Conservation (phyloP, 2,329 filamentous ascomycete genomes). For the Tolypocladium guangdongense region DNA sequence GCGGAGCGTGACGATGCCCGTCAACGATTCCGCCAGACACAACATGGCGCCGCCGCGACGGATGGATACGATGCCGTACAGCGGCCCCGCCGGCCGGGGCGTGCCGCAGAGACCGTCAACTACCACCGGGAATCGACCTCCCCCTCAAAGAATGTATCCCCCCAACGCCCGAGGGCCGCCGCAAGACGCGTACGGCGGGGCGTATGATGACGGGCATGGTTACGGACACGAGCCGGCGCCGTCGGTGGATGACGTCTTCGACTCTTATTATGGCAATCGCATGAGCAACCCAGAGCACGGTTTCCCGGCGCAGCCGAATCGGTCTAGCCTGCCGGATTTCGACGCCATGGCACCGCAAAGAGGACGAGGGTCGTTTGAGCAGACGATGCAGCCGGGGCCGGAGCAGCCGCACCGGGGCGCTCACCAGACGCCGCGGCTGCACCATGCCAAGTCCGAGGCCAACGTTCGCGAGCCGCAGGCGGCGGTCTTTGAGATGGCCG, state of each 20-base stretch:
- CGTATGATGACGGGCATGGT: slow-evolving; percentile 20
- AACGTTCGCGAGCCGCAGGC: slow-evolving; percentile 52
- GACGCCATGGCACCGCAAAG: slow-evolving; percentile 25
- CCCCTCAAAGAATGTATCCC: slow-evolving; percentile 41
- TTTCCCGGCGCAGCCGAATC: slow-evolving; percentile 9
- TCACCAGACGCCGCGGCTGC: slow-evolving; percentile 41
- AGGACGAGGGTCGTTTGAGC: slow-evolving; percentile 34
- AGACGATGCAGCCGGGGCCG: slow-evolving; percentile 29
- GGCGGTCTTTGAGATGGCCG: slow-evolving; percentile 65
- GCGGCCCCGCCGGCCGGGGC: slow-evolving; percentile 31
- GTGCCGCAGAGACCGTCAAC: slow-evolving; percentile 45
- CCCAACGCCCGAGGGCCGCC: slow-evolving; percentile 26
- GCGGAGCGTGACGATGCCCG: slow-evolving; percentile 53
- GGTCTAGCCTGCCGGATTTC: slow-evolving; percentile 28
- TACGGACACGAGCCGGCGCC: slow-evolving; percentile 21
- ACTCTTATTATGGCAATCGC: slow-evolving; percentile 38
- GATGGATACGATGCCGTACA: slow-evolving; percentile 35
- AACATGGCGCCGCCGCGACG: slow-evolving; percentile 24
- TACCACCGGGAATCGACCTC: slow-evolving; percentile 38
- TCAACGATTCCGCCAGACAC: slow-evolving; percentile 31
- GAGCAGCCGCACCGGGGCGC: slow-evolving; percentile 37
- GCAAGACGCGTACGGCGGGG: slow-evolving; percentile 19
- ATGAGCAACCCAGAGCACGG: slow-evolving; percentile 15
- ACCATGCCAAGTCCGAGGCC: slow-evolving; percentile 55
- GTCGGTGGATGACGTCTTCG: slow-evolving; percentile 42